Evolutionary conservation across 208 protist genomes (phyloP), one percentile per base, ranked within the genome.

Genomic region (Phytomonas francai): DNA sequence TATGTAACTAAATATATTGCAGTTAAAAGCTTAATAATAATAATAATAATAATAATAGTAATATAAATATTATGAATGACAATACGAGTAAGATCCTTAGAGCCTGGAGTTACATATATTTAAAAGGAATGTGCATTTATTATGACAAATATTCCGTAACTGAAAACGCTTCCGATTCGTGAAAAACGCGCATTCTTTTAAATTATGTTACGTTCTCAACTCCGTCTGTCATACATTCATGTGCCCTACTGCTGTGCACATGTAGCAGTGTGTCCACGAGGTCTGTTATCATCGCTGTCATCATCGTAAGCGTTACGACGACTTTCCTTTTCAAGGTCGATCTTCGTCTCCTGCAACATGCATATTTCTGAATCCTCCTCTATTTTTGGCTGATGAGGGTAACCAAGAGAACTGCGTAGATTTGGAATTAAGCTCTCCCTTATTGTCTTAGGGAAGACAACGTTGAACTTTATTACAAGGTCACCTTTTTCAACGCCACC

Each of bases 401-500:
- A 90, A 51, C 80, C 84, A 45, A 97, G 84, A 65, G 91, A 66
- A 36, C 72, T 80, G 58, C 88, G 93, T 59, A 97, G 81, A 72
- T 80, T 49, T 14, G 68, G 54, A 25, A 80, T 70, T 30, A 79
- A 61, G 22, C 65, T 64, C 31, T 42, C n/a, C n/a, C 80, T 73
- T 58, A 96, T 65, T 25, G 68, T 76, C 70, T 87, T 77, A 49
- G 96, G 96, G 73, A 96, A 98, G 30, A 91, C 74, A 16, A 98
- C 91, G 60, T 85, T 75, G 81, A 98, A 97, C 65, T 88, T 78
- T 31, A 98, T 80, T 65, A 97, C 77, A 19, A 97, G 79, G 73
- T 96, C 85, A 56, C 95, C 95, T 19, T 85, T 80, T 68, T 98
- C 90, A 33, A 96, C 73, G 42, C 89, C 91, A 68, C 89, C 91